Conservation (phyloP, 1,139 yeast species). For the Kurtzmaniella quercitrusa region DNA sequence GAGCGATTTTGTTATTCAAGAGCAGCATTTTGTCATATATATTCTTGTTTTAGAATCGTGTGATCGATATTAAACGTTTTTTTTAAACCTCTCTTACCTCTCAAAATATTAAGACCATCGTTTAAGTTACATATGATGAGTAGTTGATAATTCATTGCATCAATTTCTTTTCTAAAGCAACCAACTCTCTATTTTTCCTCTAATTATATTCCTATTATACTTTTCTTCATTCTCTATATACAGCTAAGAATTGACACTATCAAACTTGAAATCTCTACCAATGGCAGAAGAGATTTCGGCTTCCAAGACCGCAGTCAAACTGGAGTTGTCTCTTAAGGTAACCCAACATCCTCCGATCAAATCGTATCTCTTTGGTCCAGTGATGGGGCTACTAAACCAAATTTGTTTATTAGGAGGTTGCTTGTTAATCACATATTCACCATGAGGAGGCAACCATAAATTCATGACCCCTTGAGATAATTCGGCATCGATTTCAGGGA, state of each 20-base stretch:
- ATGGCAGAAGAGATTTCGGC: conserved; percentile 44
- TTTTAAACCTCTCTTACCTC: too few relatives aligned
- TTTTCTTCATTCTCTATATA: background rate
- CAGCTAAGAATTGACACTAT: conserved; percentile 10
- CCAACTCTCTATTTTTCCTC: too few relatives aligned
- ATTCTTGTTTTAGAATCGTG: too few relatives aligned
- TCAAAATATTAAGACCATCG: too few relatives aligned
- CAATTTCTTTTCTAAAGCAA: too few relatives aligned
- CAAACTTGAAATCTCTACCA: conserved; percentile 25
- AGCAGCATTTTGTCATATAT: too few relatives aligned
- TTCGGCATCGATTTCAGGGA: conserved; percentile 71
- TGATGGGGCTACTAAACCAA: conserved; percentile 86
- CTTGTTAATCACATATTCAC: conserved; percentile 84
- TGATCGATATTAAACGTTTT: too few relatives aligned
- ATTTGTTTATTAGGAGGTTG: conserved; percentile 94
- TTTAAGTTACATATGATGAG: too few relatives aligned
- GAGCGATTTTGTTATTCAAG: too few relatives aligned
- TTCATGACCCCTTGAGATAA: conserved; percentile 81
- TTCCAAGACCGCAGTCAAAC: conserved; percentile 44
- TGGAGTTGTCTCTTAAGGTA: conserved; percentile 53
- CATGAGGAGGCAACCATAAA: conserved; percentile 58
- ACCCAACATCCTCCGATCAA: conserved; percentile 56
- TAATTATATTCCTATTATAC: too few relatives aligned
- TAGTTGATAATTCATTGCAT: too few relatives aligned
- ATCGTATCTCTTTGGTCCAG: conserved; percentile 83